These are phyloP conservation scores for Clonostachys byssicola DNA, from an alignment of 2,329 filamentous ascomycete species.

Conservation along the genomic window DNA sequence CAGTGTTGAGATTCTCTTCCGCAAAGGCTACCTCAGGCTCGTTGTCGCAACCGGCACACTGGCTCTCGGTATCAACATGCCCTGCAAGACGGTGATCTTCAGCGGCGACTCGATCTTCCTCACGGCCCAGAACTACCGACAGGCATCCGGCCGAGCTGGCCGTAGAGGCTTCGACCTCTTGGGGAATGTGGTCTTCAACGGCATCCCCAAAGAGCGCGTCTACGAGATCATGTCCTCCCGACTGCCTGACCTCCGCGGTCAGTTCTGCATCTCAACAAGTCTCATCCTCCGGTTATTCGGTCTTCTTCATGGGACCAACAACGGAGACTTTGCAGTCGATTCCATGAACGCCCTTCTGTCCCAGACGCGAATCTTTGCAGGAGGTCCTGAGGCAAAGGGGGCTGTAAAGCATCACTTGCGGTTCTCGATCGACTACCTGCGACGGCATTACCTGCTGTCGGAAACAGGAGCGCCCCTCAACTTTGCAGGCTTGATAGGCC, in stretches of 20 bases:
- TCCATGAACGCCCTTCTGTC: slow-evolving; percentile 65
- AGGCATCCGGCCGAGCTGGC: slow-evolving; percentile 73
- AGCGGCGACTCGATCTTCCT: slow-evolving; percentile 69
- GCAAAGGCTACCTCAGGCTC: slow-evolving; percentile 65
- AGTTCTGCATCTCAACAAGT: slow-evolving; percentile 74
- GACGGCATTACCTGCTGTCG: slow-evolving; percentile 63
- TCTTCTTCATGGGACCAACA: slow-evolving; percentile 61
- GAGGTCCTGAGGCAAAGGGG: slow-evolving; percentile 62
- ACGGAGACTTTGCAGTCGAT: slow-evolving; percentile 55
- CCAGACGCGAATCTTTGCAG: slow-evolving; percentile 66
- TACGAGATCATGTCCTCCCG: slow-evolving; percentile 68
- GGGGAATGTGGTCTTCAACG: slow-evolving; percentile 77
- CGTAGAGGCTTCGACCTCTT: slow-evolving; percentile 77
- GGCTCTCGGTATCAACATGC: slow-evolving; percentile 78
- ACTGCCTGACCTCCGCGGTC: slow-evolving; percentile 69
- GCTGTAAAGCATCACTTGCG: slow-evolving; percentile 72
- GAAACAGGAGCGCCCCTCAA: slow-evolving; percentile 61
- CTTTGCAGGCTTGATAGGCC: slow-evolving; percentile 65
- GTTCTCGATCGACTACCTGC: slow-evolving; percentile 77
- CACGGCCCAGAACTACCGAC: slow-evolving; percentile 72
- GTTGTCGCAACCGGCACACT: slow-evolving; percentile 75
- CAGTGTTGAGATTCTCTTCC: slow-evolving; percentile 68
- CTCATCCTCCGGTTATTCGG: slow-evolving; percentile 66
- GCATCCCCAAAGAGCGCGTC: slow-evolving; percentile 55
- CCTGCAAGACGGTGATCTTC: slow-evolving; percentile 78